Conservation (phyloP, 2,329 filamentous ascomycete genomes). For the Xylariaceae sp. region DNA sequence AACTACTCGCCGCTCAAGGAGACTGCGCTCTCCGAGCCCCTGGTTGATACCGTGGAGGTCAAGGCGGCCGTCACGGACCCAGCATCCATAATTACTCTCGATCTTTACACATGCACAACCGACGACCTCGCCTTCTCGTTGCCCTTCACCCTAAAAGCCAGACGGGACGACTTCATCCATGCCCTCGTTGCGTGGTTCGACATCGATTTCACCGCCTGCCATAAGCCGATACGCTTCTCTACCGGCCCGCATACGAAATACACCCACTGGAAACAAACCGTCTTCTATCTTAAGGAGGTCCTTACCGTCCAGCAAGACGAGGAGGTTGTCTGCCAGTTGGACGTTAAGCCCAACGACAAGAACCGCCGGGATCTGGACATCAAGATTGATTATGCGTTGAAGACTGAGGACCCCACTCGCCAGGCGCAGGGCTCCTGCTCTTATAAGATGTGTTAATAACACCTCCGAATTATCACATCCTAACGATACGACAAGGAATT, state of each 20-base stretch:
- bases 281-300: conserved; percentile 94
- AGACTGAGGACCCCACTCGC: conserved; percentile 68
- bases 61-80: conserved; percentile 97
- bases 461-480: background rate
- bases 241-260: conserved; percentile 98
- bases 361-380: conserved; percentile 96
- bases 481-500: no score
- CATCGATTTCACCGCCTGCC: conserved; percentile 96
- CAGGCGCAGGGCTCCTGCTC: conserved; percentile 62
- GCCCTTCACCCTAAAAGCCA: conserved; percentile 69
- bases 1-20: conserved; percentile 91
- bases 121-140: conserved; percentile 79
- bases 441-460: conserved; percentile 69
- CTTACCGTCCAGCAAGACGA: conserved; percentile 88
- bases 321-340: conserved; percentile 64
- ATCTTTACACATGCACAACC: conserved; percentile 84
- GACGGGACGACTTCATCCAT: conserved; percentile 91
- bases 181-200: conserved; percentile 98
- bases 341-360: conserved; percentile 85
- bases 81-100: conserved; percentile 74
- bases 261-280: conserved; percentile 99
- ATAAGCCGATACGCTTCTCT: conserved; percentile 95
- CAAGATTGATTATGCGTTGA: conserved; percentile 73
- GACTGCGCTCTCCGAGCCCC: conserved; percentile 87
- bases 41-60: conserved; percentile 95